Conservation (phyloP, 177 flowering plant genomes). For the Vitis hybrid region DNA sequence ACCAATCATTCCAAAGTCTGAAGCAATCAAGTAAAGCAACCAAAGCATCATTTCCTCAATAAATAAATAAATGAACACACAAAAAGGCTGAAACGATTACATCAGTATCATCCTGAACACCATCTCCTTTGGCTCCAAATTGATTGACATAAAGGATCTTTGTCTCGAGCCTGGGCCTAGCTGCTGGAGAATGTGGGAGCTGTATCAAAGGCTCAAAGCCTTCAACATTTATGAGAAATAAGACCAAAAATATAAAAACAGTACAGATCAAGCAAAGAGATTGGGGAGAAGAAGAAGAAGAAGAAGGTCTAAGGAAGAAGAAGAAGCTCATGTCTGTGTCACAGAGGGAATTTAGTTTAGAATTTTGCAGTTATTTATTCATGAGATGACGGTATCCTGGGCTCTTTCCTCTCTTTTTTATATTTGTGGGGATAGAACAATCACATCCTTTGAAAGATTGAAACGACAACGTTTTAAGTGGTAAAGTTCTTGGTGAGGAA, state of each 20-base stretch:
- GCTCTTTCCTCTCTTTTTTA: too few species aligned
- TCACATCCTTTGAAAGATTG: too few species aligned
- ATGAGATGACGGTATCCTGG: too few species aligned
- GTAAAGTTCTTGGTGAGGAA: too few species aligned
- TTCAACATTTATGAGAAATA: slow-evolving; percentile 4
- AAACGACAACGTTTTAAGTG: too few species aligned
- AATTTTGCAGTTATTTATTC: too few species aligned
- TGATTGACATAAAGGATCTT: slow-evolving; percentile 40
- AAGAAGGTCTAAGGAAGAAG: neutral
- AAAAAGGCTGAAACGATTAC: slow-evolving; percentile 24
- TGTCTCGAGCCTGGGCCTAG: slow-evolving; percentile 19
- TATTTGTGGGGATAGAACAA: too few species aligned
- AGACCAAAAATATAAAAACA: slow-evolving; percentile 3
- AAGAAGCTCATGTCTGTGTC: slow-evolving; percentile 4
- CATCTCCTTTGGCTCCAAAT: slow-evolving; percentile 83
- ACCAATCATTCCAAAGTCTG: neutral
- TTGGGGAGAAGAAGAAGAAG: slow-evolving; percentile 2
- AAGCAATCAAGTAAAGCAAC: neutral
- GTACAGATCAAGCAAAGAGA: too few species aligned
- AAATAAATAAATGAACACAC: neutral
- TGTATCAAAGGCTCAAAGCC: slow-evolving; percentile 42
- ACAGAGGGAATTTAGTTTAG: too few species aligned
- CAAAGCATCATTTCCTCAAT: neutral
- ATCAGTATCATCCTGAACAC: slow-evolving; percentile 58
- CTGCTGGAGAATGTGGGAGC: slow-evolving; percentile 43